A percentile compares a stretch with the other conserved stretches of the same genome.
Conservation (phyloP, 164 flowering plant species). For the Stephania cephalantha region DNA sequence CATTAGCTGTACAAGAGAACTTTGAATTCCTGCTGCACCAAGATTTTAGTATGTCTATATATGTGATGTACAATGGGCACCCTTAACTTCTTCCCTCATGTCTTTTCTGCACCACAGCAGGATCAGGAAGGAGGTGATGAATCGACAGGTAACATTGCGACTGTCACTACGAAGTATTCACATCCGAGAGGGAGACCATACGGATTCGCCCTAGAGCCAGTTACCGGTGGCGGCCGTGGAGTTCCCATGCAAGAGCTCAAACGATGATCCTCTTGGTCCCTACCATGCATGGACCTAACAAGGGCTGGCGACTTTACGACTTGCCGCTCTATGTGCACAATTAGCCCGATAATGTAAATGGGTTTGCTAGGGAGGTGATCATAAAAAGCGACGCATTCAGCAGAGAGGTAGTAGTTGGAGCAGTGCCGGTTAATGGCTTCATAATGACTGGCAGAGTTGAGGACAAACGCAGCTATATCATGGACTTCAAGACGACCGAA, state of each 20-base stretch:
- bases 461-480: constrained; percentile 89
- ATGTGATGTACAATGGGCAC: constrained; percentile 14
- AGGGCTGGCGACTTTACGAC: constrained; percentile 37
- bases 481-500: constrained; percentile 82
- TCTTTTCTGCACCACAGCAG: constrained; percentile 37
- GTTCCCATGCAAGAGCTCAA: constrained; percentile 38
- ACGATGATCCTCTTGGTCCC: constrained; percentile 31
- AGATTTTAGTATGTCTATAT: background rate
- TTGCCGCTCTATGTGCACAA: constrained; percentile 88
- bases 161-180: constrained; percentile 87
- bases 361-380: constrained; percentile 68
- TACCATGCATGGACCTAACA: constrained; percentile 24
- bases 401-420: constrained; percentile 74
- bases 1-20: constrained; percentile 1
- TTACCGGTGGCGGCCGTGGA: constrained; percentile 31
- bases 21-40: constrained; percentile 1
- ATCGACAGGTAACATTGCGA: constrained; percentile 93
- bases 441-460: constrained; percentile 65
- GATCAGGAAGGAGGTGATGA: constrained; percentile 77
- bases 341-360: constrained; percentile 78
- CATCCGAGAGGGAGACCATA: constrained; percentile 75
- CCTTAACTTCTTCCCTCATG: constrained; percentile 60
- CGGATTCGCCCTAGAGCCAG: constrained; percentile 43
- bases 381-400: constrained; percentile 89
- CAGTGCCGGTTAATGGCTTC: constrained; percentile 81